These are phyloP conservation scores for Caryopteris hybrid DNA, from an alignment of 305 asterid species.

Conservation along the genomic window DNA sequence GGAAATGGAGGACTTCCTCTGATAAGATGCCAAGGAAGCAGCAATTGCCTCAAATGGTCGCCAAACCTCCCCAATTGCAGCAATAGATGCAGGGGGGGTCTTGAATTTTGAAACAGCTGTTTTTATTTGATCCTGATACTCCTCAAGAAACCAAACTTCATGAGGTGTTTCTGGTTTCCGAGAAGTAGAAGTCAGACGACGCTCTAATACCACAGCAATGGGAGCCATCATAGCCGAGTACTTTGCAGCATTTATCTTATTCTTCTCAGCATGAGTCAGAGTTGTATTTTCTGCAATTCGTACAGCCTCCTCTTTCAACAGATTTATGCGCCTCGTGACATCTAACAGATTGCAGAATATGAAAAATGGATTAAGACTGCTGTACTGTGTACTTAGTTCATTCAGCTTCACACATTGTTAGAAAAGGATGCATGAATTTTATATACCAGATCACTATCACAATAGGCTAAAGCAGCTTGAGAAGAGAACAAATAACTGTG, in stretches of 20 bases:
- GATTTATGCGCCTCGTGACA: conserved; percentile 92
- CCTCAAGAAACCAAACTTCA: conserved; percentile 83
- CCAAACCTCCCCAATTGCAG: conserved; percentile 96
- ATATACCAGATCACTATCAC: conserved; percentile 8
- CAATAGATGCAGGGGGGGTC: conserved; percentile 87
- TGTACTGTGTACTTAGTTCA: conserved; percentile 4
- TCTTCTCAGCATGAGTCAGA: conserved; percentile 84
- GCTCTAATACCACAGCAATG: conserved; percentile 87
- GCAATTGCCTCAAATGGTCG: conserved; percentile 88
- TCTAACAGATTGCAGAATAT: conserved; percentile 42
- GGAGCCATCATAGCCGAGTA: conserved; percentile 99
- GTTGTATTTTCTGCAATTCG: conserved; percentile 82
- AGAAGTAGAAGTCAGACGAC: conserved; percentile 93
- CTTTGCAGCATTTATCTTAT: conserved; percentile 91
- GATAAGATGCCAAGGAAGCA: conserved; percentile 87
- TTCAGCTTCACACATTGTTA: conserved; percentile 2
- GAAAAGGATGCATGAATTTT: conserved; percentile 9
- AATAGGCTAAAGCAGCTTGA: conserved; percentile 19
- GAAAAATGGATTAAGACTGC: conserved; percentile 24
- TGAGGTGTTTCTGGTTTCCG: conserved; percentile 98
- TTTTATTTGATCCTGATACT: conserved; percentile 71
- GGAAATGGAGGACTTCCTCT: conserved; percentile 85
- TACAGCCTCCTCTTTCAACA: conserved; percentile 96
- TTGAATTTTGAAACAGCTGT: conserved; percentile 78
- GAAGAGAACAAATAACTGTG: conserved; percentile 4